A percentile compares a stretch with the other conserved stretches of the same genome.
Conservation (phyloP, 2,329 filamentous ascomycete genomes). For the Trichoderma citrinoviride region DNA sequence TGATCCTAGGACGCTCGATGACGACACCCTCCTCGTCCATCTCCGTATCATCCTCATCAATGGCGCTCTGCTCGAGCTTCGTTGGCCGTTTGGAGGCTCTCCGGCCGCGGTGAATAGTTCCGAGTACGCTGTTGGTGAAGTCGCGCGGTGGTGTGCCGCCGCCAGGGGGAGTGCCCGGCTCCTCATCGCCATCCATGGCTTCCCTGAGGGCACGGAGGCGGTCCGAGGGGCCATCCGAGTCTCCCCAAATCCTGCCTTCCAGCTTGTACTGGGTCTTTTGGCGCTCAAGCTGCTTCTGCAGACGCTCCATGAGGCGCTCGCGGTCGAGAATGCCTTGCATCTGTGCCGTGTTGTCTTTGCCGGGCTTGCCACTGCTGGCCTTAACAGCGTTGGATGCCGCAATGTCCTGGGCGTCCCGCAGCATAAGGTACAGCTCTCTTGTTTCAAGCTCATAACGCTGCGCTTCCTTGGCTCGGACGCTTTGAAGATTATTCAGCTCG, state of each 20-base stretch:
- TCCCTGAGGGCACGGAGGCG: slow-evolving; percentile 87
- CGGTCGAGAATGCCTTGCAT: slow-evolving; percentile 94
- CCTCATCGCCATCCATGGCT: slow-evolving; percentile 73
- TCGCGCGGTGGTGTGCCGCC: slow-evolving; percentile 55
- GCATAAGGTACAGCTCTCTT: slow-evolving; percentile 95
- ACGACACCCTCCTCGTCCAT: slow-evolving; percentile 58
- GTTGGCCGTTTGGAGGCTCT: slow-evolving; percentile 56
- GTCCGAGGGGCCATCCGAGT: slow-evolving; percentile 81
- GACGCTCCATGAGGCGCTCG: slow-evolving; percentile 84
- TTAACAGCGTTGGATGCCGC: slow-evolving; percentile 78
- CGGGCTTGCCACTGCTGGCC: slow-evolving; percentile 47
- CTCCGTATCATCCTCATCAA: slow-evolving; percentile 52
- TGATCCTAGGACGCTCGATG: slow-evolving; percentile 74
- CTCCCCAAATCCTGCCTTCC: slow-evolving; percentile 87
- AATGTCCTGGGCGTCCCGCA: slow-evolving; percentile 93
- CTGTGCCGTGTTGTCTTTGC: slow-evolving; percentile 67
- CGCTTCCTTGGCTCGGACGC: slow-evolving; percentile 81
- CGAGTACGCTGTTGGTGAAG: slow-evolving; percentile 71
- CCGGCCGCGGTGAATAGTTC: slow-evolving; percentile 64
- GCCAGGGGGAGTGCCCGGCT: slow-evolving; percentile 47
- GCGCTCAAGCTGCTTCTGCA: slow-evolving; percentile 92
- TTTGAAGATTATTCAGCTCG: slow-evolving; percentile 82
- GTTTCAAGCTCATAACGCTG: slow-evolving; percentile 96
- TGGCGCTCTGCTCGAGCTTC: slow-evolving; percentile 39
- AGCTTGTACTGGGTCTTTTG: slow-evolving; percentile 98